Evolutionary conservation across 495 filamentous ascomycete species (phyloP).

Genomic region (Elasticomyces elasticus): DNA sequence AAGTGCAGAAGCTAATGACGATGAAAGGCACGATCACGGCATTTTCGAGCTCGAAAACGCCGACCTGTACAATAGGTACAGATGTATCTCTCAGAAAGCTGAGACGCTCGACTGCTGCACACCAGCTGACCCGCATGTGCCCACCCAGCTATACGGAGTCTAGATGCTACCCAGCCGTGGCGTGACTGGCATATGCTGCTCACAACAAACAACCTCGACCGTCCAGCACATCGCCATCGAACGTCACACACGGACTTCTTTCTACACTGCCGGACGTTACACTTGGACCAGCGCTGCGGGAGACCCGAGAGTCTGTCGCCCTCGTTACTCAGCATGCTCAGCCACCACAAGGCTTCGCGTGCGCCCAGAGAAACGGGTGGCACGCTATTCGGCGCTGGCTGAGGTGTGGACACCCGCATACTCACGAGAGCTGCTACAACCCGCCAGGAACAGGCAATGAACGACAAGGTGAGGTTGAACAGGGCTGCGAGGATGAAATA

Average conservation of each 20-base stretch:
- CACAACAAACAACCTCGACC: no score
- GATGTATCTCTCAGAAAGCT: not conserved
- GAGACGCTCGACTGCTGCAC: not conserved
- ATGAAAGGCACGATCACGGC: not conserved
- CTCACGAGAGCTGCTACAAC: no score
- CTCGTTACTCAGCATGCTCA: not conserved
- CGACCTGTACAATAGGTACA: not conserved
- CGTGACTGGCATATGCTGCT: no score
- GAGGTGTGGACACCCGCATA: no score
- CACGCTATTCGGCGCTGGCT: no score
- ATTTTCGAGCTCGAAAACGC: not conserved
- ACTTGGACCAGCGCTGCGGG: not conserved
- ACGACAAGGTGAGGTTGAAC: no score
- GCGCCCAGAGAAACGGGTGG: no score
- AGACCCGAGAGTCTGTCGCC: not conserved
- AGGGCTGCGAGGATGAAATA: no score
- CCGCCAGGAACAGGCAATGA: no score
- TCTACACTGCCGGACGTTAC: not conserved
- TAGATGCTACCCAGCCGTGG: not conserved
- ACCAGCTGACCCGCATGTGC: not conserved
- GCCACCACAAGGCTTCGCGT: no score
- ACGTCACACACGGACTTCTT: not conserved
- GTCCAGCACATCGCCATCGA: no score
- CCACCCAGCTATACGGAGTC: not conserved
- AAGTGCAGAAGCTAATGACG: not conserved